phyloP scores from a whole-genome alignment of 495 filamentous ascomycete species.

The Penicillium roqueforti region DNA sequence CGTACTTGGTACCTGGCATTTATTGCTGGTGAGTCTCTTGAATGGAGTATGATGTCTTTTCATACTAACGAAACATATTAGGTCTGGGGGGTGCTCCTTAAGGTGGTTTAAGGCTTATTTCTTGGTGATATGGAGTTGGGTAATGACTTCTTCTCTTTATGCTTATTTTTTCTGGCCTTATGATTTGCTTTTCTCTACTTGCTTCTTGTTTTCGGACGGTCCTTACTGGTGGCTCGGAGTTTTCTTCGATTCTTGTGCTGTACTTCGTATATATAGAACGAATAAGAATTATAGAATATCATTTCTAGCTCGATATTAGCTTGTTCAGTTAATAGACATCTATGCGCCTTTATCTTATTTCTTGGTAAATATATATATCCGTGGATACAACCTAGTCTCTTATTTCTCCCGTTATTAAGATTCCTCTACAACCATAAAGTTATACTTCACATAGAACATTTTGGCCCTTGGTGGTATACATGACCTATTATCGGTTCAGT shows the following conservation, averaged over 20 bases:
- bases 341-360: not conserved
- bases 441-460: not conserved
- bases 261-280: not conserved
- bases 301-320: not conserved
- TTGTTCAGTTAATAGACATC: too few relatives aligned
- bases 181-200: not conserved
- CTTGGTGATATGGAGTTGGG: not conserved
- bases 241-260: not conserved
- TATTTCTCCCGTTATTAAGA: too few relatives aligned
- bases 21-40: slow-evolving; percentile 54
- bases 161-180: not conserved
- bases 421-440: not conserved
- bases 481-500: too few relatives aligned
- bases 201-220: not conserved
- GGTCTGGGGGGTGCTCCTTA: slow-evolving; percentile 20
- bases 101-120: not conserved
- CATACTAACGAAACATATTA: not conserved
- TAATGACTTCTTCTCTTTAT: not conserved
- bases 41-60: not conserved
- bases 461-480: not conserved
- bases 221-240: not conserved
- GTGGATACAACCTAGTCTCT: too few relatives aligned
- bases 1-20: slow-evolving; percentile 87
- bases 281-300: not conserved
- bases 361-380: not conserved